Conservation (phyloP, 2,329 filamentous ascomycete species). For the Ascochyta pisi region DNA sequence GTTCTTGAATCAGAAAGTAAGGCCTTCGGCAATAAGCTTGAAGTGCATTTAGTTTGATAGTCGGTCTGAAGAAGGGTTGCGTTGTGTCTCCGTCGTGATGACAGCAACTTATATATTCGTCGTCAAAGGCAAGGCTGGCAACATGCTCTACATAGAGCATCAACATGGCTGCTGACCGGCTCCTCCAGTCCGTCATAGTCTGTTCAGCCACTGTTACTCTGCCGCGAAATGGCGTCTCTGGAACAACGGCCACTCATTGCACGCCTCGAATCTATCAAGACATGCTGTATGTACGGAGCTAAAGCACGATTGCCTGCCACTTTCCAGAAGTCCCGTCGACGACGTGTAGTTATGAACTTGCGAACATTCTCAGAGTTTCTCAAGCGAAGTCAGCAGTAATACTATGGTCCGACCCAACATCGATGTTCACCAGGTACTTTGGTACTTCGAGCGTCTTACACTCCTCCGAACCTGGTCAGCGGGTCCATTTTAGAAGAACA, state of each 20-base stretch:
- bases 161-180: slow-evolving; percentile 30
- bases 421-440: slow-evolving; percentile 19
- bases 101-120: slow-evolving; percentile 24
- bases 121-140: slow-evolving; percentile 14
- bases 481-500: slow-evolving; percentile 13
- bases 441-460: slow-evolving; percentile 24
- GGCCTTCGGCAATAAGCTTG: background rate
- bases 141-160: slow-evolving; percentile 9
- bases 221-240: slow-evolving; percentile 21
- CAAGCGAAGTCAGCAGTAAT: slow-evolving; percentile 6
- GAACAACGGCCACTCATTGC: slow-evolving; percentile 16
- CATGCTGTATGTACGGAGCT: background rate
- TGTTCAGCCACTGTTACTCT: slow-evolving; percentile 41
- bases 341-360: background rate
- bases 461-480: slow-evolving; percentile 26
- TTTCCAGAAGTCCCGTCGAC: background rate
- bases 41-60: background rate
- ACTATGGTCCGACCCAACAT: slow-evolving; percentile 4
- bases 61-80: background rate
- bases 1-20: background rate
- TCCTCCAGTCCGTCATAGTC: slow-evolving; percentile 23
- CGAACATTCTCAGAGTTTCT: background rate
- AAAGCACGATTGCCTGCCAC: background rate
- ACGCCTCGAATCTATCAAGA: background rate
- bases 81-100: slow-evolving; percentile 1